Evolutionary conservation across 2,329 filamentous ascomycete species (phyloP).

Genomic region (Paraphoma chrysanthemicola): DNA sequence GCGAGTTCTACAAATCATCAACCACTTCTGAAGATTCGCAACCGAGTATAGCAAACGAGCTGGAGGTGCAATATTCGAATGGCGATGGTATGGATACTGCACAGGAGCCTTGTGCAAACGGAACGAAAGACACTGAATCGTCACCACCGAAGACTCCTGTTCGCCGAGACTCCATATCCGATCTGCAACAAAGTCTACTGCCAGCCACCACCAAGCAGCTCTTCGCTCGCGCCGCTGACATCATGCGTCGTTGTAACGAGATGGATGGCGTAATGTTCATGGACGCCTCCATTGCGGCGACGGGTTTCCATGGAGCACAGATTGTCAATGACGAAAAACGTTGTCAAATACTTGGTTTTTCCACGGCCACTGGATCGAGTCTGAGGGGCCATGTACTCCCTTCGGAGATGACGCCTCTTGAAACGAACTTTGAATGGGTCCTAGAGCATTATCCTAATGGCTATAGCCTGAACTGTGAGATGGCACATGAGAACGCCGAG

Average conservation of each 20-base stretch:
- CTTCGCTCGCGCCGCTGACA: constrained; percentile 27
- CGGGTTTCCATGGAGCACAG: not conserved
- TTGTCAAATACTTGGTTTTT: constrained; percentile 25
- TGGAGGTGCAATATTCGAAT: not conserved
- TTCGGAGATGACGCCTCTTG: constrained; percentile 5
- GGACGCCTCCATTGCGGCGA: constrained; percentile 21
- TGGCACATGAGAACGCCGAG: not conserved
- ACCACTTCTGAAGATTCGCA: not conserved
- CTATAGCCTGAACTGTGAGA: constrained; percentile 10
- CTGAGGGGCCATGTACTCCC: constrained; percentile 4
- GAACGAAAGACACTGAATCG: not conserved
- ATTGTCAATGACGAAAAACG: constrained; percentile 1
- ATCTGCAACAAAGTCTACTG: constrained; percentile 23
- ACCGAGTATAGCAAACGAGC: not conserved
- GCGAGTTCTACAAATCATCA: not conserved
- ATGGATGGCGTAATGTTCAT: constrained; percentile 30
- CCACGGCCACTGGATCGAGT: constrained; percentile 7
- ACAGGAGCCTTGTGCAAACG: not conserved
- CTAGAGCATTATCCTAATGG: constrained; percentile 12
- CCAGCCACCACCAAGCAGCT: constrained; percentile 19
- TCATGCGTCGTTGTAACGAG: constrained; percentile 25
- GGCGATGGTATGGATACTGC: not conserved
- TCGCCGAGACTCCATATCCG: constrained; percentile 6
- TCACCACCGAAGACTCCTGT: not conserved
- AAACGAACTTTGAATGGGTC: constrained; percentile 9